Evolutionary conservation across 2,329 filamentous ascomycete species (phyloP), one percentile per base, ranked within the genome.

Genomic region (Penicillium concentricum): DNA sequence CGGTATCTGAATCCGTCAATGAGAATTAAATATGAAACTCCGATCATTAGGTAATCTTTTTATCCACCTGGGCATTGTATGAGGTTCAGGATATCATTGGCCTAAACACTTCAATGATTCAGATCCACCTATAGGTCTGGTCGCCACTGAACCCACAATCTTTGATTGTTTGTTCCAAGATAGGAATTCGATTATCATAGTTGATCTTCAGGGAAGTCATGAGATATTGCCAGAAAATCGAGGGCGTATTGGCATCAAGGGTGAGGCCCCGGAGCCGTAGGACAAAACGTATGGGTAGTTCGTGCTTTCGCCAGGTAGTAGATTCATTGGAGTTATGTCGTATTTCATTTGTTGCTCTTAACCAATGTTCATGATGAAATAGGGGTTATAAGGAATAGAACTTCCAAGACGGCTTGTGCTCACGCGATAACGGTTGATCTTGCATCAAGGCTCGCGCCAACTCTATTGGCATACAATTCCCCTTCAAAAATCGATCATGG

Each of bases 401-500:
- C 62, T 67, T 80, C 82, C 82, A 85, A 37, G 69, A 66, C 1
- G 79, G 69, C 61, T 78, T 75, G 56, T 79, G 81, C 15, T 82
- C 76, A 12, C 39, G 34, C 18, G 64, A 61, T 22, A 85, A 60
- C 16, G 76, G 71, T 57, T 76, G 64, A 4, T 74, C 70, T 43
- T 76, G 66, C 10, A 85, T 55, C 53, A 84, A 61, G 2, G 81
- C 81, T 42, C 82, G 71, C 34, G 55, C 43, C 45, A 65, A 43
- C 53, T 66, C 62, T 44, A 65, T 64, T 10, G 64, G 64, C 64
- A 66, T 64, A 10, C 77, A 72, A 55, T 83, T 83, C 0, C 77
- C 76, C 42, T 65, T 74, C 61, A 86, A 65, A 86, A 74, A 46
- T 2, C 67, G 63, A 64, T 86, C 82, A 62, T 87, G 82, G 49